Evolutionary conservation across 768 basidiomycete species (phyloP).

Genomic region (Podaxis carcinomalis): DNA sequence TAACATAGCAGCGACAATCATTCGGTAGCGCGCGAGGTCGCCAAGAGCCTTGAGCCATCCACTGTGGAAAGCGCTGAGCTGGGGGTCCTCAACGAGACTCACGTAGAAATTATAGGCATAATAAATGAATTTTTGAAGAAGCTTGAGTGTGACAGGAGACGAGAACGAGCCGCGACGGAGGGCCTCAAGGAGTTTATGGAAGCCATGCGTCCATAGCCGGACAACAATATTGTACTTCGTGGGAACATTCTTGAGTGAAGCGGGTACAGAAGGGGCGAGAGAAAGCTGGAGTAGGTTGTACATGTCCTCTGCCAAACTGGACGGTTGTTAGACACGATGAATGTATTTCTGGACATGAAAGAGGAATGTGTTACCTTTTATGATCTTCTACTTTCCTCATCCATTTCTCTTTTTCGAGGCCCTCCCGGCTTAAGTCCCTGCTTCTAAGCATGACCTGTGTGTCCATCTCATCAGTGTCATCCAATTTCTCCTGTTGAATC

Average conservation of each 20-base stretch:
- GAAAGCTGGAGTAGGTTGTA: conserved; percentile 86
- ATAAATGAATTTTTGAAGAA: conserved; percentile 91
- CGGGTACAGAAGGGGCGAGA: conserved; percentile 81
- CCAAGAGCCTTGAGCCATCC: conserved; percentile 97
- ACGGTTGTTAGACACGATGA: neutral
- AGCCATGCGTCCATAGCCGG: conserved; percentile 88
- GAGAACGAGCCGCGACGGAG: conserved; percentile 80
- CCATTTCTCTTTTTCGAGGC: conserved; percentile 75
- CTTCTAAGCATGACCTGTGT: conserved; percentile 39
- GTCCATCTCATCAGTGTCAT: conserved; percentile 48
- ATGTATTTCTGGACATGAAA: conserved; percentile 10
- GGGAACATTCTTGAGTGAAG: conserved; percentile 84
- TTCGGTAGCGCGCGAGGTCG: conserved; percentile 90
- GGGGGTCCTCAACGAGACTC: conserved; percentile 78
- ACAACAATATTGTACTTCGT: conserved; percentile 94
- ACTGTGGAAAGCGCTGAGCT: conserved; percentile 62
- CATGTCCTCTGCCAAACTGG: conserved; percentile 84
- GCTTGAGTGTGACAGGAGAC: conserved; percentile 72
- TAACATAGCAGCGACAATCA: conserved; percentile 86
- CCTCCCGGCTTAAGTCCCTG: conserved; percentile 43
- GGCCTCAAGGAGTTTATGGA: conserved; percentile 86
- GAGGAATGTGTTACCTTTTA: conserved; percentile 53
- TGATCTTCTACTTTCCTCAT: conserved; percentile 70
- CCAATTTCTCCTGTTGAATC: conserved; percentile 57
- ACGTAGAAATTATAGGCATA: conserved; percentile 96